phyloP scores from a whole-genome alignment of 352 stramenopile genomes.

The Blastocystis sp. region DNA sequence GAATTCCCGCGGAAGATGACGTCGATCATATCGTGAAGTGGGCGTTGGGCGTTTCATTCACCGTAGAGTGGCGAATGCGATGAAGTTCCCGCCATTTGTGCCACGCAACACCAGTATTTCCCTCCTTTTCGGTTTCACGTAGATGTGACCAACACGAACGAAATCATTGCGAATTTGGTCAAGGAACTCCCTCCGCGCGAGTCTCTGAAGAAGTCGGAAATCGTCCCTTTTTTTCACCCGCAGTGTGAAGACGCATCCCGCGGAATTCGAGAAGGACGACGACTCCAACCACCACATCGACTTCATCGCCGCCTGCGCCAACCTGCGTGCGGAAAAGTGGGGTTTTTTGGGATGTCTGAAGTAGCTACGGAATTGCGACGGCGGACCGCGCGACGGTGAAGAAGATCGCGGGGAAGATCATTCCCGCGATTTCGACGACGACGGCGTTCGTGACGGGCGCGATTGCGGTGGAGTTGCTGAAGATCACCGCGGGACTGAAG shows the following conservation, averaged over 20 bases:
- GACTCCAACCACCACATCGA: slow-evolving; percentile 85
- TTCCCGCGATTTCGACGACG: slow-evolving; percentile 97
- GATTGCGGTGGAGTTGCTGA: slow-evolving; percentile 22
- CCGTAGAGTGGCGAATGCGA: background rate
- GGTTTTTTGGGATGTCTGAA: slow-evolving; percentile 60
- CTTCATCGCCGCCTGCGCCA: slow-evolving; percentile 86
- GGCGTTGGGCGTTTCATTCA: background rate
- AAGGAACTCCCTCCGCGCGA: background rate
- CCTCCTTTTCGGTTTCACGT: background rate
- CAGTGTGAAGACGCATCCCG: slow-evolving; percentile 53
- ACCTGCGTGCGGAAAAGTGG: slow-evolving; percentile 69
- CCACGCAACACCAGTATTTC: background rate
- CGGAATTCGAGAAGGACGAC: slow-evolving; percentile 92
- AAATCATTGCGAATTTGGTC: background rate
- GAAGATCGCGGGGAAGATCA: slow-evolving; percentile 98
- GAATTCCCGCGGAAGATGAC: slow-evolving; percentile 39
- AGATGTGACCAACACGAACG: slow-evolving; percentile 18
- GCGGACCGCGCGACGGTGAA: slow-evolving; percentile 90
- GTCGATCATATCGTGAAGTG: background rate
- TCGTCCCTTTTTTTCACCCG: background rate
- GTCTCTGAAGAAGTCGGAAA: background rate
- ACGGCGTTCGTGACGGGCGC: slow-evolving; percentile 88
- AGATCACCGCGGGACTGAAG: background rate
- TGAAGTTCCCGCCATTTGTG: slow-evolving; percentile 7
- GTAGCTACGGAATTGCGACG: slow-evolving; percentile 94